phyloP scores from a whole-genome alignment of 2,329 filamentous ascomycete genomes.

The Hawksworthiomyces lignivorus region DNA sequence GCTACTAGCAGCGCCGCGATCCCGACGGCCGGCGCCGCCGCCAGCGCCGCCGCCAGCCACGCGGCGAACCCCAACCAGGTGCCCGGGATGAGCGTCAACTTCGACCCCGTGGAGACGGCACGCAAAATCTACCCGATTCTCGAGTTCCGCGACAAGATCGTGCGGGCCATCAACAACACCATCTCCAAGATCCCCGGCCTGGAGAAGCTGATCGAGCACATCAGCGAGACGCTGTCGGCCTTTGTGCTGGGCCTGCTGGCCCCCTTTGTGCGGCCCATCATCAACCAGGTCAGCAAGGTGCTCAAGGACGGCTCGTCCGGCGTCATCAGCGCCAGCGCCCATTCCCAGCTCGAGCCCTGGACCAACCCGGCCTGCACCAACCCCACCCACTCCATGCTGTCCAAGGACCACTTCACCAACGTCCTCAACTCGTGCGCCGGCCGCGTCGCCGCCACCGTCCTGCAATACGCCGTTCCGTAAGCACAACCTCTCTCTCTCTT shows the following conservation, averaged over 20 bases:
- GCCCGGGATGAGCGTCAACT: conserved; percentile 65
- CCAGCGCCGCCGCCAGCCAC: conserved; percentile 25
- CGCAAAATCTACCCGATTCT: conserved; percentile 90
- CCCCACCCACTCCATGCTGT: conserved; percentile 75
- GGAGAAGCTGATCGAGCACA: conserved; percentile 83
- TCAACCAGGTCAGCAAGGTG: conserved; percentile 73
- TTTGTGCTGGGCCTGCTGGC: conserved; percentile 88
- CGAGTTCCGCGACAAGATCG: conserved; percentile 87
- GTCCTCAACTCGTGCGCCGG: conserved; percentile 71
- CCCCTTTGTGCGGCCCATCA: conserved; percentile 87
- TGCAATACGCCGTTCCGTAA: conserved; percentile 80
- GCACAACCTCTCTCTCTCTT: conserved; percentile 19
- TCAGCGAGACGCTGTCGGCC: conserved; percentile 84
- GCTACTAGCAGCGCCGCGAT: not conserved
- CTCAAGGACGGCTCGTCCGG: conserved; percentile 79
- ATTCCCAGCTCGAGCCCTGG: conserved; percentile 75
- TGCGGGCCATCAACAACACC: conserved; percentile 74
- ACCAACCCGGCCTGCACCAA: conserved; percentile 66
- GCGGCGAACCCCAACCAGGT: conserved; percentile 47
- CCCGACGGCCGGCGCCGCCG: not conserved
- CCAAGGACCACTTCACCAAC: conserved; percentile 80
- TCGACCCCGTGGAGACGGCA: conserved; percentile 71
- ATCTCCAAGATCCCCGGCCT: conserved; percentile 90
- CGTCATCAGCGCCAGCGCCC: conserved; percentile 58
- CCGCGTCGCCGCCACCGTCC: conserved; percentile 62